Evolutionary conservation across 2,329 filamentous ascomycete species (phyloP), one percentile per base, ranked within the genome.

Genomic region (Diaporthe batatas): DNA sequence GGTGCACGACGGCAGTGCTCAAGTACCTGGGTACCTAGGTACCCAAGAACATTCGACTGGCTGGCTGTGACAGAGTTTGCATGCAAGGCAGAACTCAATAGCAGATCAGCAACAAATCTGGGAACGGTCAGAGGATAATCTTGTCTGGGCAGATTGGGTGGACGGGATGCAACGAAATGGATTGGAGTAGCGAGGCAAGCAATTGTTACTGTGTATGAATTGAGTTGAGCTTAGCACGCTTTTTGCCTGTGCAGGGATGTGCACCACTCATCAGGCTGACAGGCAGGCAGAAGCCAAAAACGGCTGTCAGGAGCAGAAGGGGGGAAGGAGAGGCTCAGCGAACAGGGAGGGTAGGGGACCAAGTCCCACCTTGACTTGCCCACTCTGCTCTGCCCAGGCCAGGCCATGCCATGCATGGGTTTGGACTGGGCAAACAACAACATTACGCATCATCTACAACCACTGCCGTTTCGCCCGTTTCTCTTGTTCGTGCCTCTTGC

Each of bases 391-490:
- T 29, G 29, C 29, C 29, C 29, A 5, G 29, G 29, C 29, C 29
- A 29, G 29, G 29, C 29, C 29, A 29, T 2, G 47, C 55, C 68
- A 59, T 39, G 59, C 59, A 51, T 39, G 25, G 39, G 39, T 12
- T 8, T 2, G 14, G 14, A 49, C 21, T 29, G 42, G 32, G 55
- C n/a, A 21, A 58, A 53, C 68, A 70, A 70, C 68, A 70, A 58
- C 51, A 62, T 54, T 70, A 70, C 68, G 55, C 68, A 70, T 70
- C 68, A 70, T 70, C 68, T 42, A 6, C 39, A 54, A 53, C 68
- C 23, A 42, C 23, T 23, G n/a, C 44, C 29, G 8, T 44, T 21
- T 36, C 18, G 34, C 68, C 21, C 29, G 29, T 29, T 39, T 44
- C 23, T 47, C 25, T 16, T 21, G 34, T 25, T 25, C 44, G 49